Conservation (phyloP, 2,329 filamentous ascomycete genomes). For the Colletotrichum costaricense region DNA sequence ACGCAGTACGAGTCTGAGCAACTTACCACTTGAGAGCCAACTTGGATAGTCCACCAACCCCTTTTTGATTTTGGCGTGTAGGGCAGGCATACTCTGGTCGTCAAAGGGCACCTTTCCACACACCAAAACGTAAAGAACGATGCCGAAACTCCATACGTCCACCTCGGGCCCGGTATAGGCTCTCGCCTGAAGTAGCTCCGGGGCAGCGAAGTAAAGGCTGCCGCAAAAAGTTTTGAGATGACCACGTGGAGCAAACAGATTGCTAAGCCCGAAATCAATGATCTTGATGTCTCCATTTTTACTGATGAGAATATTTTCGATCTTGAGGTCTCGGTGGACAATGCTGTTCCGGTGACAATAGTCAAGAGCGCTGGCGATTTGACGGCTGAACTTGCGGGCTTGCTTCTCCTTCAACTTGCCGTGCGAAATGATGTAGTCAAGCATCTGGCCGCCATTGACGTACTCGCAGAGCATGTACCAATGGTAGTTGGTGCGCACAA, state of each 20-base stretch:
- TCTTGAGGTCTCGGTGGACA: slow-evolving; percentile 96
- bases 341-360: slow-evolving; percentile 99
- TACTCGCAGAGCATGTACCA: slow-evolving; percentile 99
- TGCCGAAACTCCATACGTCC: slow-evolving; percentile 98
- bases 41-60: slow-evolving; percentile 94
- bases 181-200: slow-evolving; percentile 91
- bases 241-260: slow-evolving; percentile 87
- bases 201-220: slow-evolving; percentile 96
- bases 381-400: slow-evolving; percentile 95
- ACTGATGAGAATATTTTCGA: slow-evolving; percentile 99
- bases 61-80: slow-evolving; percentile 99
- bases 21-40: slow-evolving; percentile 88
- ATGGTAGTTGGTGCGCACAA: slow-evolving; percentile 95
- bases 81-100: slow-evolving; percentile 97
- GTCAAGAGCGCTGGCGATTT: slow-evolving; percentile 95
- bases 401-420: slow-evolving; percentile 98
- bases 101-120: slow-evolving; percentile 99
- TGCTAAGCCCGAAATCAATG: slow-evolving; percentile 98
- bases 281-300: slow-evolving; percentile 99
- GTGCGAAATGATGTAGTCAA: slow-evolving; percentile 99
- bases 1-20: slow-evolving; percentile 5
- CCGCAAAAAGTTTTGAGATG: slow-evolving; percentile 97
- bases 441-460: slow-evolving; percentile 98
- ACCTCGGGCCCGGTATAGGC: slow-evolving; percentile 97
- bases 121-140: slow-evolving; percentile 95